Evolutionary conservation across 2,329 filamentous ascomycete species (phyloP), one percentile per base, ranked within the genome.

Genomic region (Colletotrichum sp.): DNA sequence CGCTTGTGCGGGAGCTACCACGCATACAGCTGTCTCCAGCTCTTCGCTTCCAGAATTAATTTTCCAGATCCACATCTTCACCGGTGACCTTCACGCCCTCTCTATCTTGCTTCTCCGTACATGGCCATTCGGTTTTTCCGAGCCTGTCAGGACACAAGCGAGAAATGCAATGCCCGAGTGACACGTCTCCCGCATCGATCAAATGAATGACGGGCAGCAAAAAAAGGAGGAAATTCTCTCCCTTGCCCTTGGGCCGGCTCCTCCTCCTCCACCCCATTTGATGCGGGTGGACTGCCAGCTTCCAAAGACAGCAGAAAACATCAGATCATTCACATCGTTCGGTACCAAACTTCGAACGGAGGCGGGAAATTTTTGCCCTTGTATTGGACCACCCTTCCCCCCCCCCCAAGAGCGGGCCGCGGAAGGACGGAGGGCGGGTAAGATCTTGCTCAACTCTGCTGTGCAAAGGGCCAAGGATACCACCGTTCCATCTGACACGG

Each of bases 201-300:
- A 26, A 71, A 71, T 66, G 72, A 39, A 72, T 68, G 72, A 72
- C 68, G 72, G 63, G 55, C 63, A 68, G 64, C 62, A 66, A 71
- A 74, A 59, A 59, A 69, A 62, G 16, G 13, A 69, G 32, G 13
- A n/a, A 74, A 60, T 44, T 28, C 49, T n/a, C 60, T 59, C 57
- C 44, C 59, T 55, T 21, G 12, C 39, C 49, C 26, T 59, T 36
- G 52, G 52, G 55, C 26, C 55, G 24, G 15, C 24, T 59, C 49
- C 59, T 57, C 32, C 32, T 65, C 16, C 9, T 55, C 39, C 44
- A 36, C 28, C 28, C n/a, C 30, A 16, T 21, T 32, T 24, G 32
- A 13, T 8, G 32, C 60, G 28, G 60, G 18, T 36, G 16, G 60
- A 21, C 28, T n/a, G 60, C 59, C 28, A 62, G 59, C 28, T n/a